A percentile compares a stretch with the other conserved stretches of the same genome.
Evolutionary conservation across 768 basidiomycete species (phyloP).

Genomic region (Pleurotus ostreatus): DNA sequence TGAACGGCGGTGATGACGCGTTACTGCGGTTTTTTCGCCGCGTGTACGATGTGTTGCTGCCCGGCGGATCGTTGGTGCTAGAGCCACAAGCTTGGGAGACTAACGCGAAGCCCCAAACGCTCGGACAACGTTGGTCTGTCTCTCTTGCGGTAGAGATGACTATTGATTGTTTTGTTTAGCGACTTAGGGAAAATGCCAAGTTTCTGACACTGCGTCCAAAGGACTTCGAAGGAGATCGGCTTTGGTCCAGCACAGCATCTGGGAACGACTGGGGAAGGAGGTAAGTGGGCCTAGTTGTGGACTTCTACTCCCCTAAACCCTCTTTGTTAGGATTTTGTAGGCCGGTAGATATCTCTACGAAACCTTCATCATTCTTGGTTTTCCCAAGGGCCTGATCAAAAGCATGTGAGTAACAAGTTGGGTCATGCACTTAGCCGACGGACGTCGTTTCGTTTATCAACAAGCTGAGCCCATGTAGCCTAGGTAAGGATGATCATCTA

Average conservation of each 20-base stretch:
- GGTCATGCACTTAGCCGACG: too few relatives aligned
- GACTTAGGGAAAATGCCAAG: conserved; percentile 57
- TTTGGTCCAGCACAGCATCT: conserved; percentile 48
- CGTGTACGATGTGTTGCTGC: conserved; percentile 48
- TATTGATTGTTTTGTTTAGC: conserved; percentile 23
- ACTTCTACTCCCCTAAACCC: conserved; percentile 3
- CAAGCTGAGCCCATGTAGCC: too few relatives aligned
- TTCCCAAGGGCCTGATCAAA: too few relatives aligned
- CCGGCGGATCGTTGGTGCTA: conserved; percentile 66
- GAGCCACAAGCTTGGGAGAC: conserved; percentile 87
- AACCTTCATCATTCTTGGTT: conserved; percentile 14
- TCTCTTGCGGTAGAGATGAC: too few relatives aligned
- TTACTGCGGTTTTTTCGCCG: conserved; percentile 64
- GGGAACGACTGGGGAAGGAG: conserved; percentile 61
- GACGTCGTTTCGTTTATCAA: too few relatives aligned
- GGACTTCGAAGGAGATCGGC: conserved; percentile 62
- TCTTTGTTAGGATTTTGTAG: conserved; percentile 48
- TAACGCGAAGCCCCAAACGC: conserved; percentile 69
- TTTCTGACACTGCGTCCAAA: conserved; percentile 56
- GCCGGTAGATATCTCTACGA: conserved; percentile 60
- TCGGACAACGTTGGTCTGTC: conserved; percentile 48
- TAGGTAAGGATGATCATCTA: too few relatives aligned
- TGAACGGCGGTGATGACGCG: conserved; percentile 75
- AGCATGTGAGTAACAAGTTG: too few relatives aligned
- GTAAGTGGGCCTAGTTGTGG: conserved; percentile 28